Evolutionary conservation across 257 asterid genomes (phyloP), one percentile per base, ranked within the genome.

Genomic region (Pogostemon cablin): DNA sequence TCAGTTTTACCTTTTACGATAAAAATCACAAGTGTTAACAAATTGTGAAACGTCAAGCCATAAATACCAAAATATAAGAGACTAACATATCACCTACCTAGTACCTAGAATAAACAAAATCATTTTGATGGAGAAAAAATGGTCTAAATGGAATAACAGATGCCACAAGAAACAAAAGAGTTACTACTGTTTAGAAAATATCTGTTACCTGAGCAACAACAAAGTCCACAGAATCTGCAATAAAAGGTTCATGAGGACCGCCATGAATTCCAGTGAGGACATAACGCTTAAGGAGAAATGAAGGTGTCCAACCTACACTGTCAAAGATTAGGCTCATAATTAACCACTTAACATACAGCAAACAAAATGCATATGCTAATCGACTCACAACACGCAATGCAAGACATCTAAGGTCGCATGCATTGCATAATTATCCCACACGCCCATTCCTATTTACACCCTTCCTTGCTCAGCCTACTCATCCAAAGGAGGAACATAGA

Each of bases 211-310:
- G 99, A 57, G 98, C 87, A 84, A 95, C 99, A 44, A 95, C 93
- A 77, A 95, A 91, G 76, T 95, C 99, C 65, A 95, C 96, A 9
- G 99, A 91, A 76, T 95, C 99, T 52, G 99, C 98, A 75, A 95
- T 91, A 71, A 95, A 95, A 64, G 98, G 99, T 80, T 95, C 99
- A 72, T 85, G 97, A 65, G 98, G 98, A 66, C 98, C 96, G 69
- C 82, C 93, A 44, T 87, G 98, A 64, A 95, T 95, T 69, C 99
- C 99, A 43, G 80, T 81, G 61, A 95, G 82, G 77, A 95, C 97
- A 73, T 88, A 86, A 12, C 99, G 90, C 82, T 95, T 89, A 81
- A 95, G 87, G 56, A 95, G 86, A 79, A 95, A 91, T 9, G 97
- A 72, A 67, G 99, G 99, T 72, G 97, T 66, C 98, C 96, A 95